Evolutionary conservation across 129 eudicot species (phyloP).

Genomic region (carrot (Daucus carota)): DNA sequence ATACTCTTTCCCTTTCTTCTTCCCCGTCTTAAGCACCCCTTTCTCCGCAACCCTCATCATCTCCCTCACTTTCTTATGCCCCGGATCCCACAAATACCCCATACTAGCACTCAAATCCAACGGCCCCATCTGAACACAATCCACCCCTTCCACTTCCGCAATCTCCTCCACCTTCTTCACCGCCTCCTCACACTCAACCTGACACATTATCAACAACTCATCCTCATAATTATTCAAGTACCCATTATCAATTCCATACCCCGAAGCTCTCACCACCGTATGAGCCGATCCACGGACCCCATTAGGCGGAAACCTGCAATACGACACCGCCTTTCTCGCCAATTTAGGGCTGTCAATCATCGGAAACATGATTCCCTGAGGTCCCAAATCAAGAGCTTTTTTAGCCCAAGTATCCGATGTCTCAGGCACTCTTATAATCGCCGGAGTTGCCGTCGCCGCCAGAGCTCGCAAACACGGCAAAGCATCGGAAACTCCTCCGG

Average conservation of each 20-base stretch:
- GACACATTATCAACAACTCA: slow-evolving; percentile 85
- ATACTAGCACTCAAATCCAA: slow-evolving; percentile 88
- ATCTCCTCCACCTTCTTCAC: slow-evolving; percentile 72
- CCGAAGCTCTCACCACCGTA: slow-evolving; percentile 63
- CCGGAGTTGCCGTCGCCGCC: slow-evolving; percentile 66
- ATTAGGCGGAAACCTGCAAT: slow-evolving; percentile 76
- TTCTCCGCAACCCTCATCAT: slow-evolving; percentile 58
- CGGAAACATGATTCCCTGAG: slow-evolving; percentile 90
- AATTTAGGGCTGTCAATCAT: slow-evolving; percentile 70
- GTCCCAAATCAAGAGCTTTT: slow-evolving; percentile 89
- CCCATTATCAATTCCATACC: slow-evolving; percentile 66
- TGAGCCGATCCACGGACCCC: slow-evolving; percentile 92
- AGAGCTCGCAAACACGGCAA: slow-evolving; percentile 72
- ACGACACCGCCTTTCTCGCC: slow-evolving; percentile 65
- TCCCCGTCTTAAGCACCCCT: slow-evolving; percentile 34
- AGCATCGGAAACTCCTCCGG: slow-evolving; percentile 61
- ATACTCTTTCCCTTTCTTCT: neutral
- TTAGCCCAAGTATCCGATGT: slow-evolving; percentile 62
- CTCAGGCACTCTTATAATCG: slow-evolving; percentile 72
- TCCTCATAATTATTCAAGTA: slow-evolving; percentile 59
- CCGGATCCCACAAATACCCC: slow-evolving; percentile 96
- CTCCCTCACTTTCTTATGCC: slow-evolving; percentile 83
- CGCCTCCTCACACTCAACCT: slow-evolving; percentile 74
- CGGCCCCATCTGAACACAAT: slow-evolving; percentile 92
- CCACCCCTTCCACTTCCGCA: slow-evolving; percentile 80